A percentile compares a stretch with the other conserved stretches of the same genome.
Conservation (phyloP, 139 green algal species). For the Chlamydomonas urium region DNA sequence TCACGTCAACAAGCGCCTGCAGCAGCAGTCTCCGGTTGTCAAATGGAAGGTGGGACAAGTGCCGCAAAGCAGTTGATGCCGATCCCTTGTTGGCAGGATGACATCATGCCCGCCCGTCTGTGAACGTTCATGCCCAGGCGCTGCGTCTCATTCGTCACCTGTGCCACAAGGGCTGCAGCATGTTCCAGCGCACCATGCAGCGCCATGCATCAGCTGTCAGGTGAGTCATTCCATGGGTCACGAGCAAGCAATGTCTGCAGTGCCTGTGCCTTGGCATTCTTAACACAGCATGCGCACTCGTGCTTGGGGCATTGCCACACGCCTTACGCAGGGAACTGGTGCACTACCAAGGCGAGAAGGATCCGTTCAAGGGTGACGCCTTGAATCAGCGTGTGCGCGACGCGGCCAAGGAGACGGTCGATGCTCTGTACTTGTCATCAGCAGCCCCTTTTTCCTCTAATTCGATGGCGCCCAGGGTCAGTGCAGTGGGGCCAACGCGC, state of each 20-base stretch:
- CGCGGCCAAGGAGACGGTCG: conserved; percentile 50
- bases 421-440: conserved; percentile 45
- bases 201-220: conserved; percentile 20
- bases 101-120: neutral
- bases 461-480: neutral
- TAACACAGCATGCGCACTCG: neutral
- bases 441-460: neutral
- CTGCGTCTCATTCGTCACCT: conserved; percentile 70
- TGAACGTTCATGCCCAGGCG: conserved; percentile 38
- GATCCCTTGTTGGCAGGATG: neutral
- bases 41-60: conserved; percentile 68
- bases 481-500: neutral
- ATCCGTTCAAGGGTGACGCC: conserved; percentile 61
- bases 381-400: conserved; percentile 59
- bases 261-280: neutral
- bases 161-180: conserved; percentile 50
- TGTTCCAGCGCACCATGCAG: conserved; percentile 61
- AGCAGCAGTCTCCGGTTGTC: conserved; percentile 50
- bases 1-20: conserved; percentile 45
- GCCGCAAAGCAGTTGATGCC: no score
- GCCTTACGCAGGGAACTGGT: conserved; percentile 42
- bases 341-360: conserved; percentile 52
- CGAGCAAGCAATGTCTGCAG: neutral
- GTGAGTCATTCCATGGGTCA: neutral
- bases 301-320: neutral